Conservation (phyloP, 306 rosid genomes). For the Prunus fruticosa region DNA sequence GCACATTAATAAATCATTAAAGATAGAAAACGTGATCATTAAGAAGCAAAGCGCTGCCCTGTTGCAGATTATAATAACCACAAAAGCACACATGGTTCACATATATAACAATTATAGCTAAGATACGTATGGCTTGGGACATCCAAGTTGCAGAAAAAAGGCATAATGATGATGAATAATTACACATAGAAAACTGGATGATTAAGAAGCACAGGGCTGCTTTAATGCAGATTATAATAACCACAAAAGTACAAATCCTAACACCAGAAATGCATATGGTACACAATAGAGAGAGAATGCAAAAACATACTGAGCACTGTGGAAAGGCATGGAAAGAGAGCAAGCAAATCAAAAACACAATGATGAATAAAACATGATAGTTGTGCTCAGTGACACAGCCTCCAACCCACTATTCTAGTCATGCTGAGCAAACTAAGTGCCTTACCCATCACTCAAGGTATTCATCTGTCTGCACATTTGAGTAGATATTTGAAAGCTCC, state of each 20-base stretch:
- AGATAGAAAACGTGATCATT: not conserved
- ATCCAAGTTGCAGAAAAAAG: not conserved
- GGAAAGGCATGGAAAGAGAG: not conserved
- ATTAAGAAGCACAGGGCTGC: not conserved
- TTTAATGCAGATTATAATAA: not conserved
- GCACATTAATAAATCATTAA: not conserved
- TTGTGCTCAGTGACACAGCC: conserved; percentile 2
- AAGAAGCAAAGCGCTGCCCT: not conserved
- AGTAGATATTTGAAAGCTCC: not conserved
- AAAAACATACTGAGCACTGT: not conserved
- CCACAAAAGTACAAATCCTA: not conserved
- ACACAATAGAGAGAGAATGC: not conserved
- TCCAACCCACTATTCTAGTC: not conserved
- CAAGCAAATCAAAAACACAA: not conserved
- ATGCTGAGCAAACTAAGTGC: not conserved
- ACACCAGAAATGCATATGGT: not conserved
- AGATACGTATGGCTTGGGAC: not conserved
- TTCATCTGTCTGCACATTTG: not conserved
- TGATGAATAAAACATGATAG: not conserved
- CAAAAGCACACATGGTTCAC: too few relatives aligned
- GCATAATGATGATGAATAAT: not conserved
- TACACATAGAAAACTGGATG: not conserved
- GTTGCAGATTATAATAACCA: too few relatives aligned
- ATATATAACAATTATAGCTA: not conserved
- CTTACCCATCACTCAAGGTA: not conserved